Percentiles rank a stretch among this genome's conserved stretches.
Evolutionary conservation across 306 rosid species (phyloP).

Genomic region (Cicer bijugum): DNA sequence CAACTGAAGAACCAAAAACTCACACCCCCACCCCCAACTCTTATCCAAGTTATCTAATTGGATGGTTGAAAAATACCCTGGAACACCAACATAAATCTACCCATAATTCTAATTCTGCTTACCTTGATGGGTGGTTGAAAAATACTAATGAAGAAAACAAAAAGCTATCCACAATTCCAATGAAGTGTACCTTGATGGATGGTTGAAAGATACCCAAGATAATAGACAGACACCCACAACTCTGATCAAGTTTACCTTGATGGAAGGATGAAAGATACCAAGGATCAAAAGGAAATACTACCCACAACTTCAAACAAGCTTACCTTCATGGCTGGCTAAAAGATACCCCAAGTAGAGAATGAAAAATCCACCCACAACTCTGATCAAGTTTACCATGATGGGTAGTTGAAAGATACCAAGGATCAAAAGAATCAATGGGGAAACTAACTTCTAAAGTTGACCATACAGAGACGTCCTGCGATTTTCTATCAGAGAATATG

Average conservation of each 20-base stretch:
- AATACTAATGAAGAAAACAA: background rate
- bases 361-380: background rate
- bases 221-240: background rate
- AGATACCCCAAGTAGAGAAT: background rate
- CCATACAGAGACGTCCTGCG: slow-evolving; percentile 50
- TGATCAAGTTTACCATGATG: background rate
- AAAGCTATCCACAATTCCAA: background rate
- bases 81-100: background rate
- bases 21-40: background rate
- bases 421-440: background rate
- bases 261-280: background rate
- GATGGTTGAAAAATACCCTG: background rate
- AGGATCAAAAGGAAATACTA: fast-evolving
- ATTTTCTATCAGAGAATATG: slow-evolving; percentile 46
- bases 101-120: background rate
- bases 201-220: background rate
- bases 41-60: background rate
- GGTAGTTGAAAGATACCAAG: background rate
- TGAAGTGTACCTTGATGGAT: slow-evolving; percentile 6
- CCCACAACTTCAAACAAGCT: background rate
- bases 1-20: background rate
- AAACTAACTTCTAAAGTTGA: slow-evolving; percentile 39
- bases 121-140: slow-evolving; percentile 34
- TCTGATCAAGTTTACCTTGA: background rate
- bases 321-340: slow-evolving; percentile 23